phyloP scores from a whole-genome alignment of 345 rosid genomes.

The Schrenkiella parvula region DNA sequence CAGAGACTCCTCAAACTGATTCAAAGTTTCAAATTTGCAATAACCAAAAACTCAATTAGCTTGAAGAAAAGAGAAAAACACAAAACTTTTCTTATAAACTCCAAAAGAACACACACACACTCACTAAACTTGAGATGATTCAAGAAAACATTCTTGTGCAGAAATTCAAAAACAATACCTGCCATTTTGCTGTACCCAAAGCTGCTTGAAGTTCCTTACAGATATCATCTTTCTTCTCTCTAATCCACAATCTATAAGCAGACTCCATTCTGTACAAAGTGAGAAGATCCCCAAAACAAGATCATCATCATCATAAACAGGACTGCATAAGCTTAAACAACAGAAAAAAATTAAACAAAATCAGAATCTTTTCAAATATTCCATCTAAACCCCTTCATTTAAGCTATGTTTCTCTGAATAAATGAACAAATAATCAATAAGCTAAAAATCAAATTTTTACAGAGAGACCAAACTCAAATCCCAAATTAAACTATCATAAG shows the following conservation, averaged over 20 bases:
- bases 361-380: too few species aligned
- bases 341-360: too few species aligned
- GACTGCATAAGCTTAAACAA: too few species aligned
- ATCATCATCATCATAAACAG: too few species aligned
- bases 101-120: neutral
- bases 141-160: conserved; percentile 6
- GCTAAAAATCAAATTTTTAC: neutral
- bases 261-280: conserved; percentile 44
- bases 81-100: neutral
- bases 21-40: neutral
- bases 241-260: conserved; percentile 63
- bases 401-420: too few species aligned
- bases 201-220: conserved; percentile 71
- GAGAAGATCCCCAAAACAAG: too few species aligned
- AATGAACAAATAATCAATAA: neutral
- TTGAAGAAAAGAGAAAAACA: neutral
- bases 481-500: neutral
- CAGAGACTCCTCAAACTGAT: neutral
- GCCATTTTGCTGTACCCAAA: conserved; percentile 89
- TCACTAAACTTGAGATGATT: neutral
- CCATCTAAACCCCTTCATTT: too few species aligned
- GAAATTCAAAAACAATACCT: conserved; percentile 40
- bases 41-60: neutral
- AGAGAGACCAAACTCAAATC: neutral
- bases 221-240: conserved; percentile 53